Conservation (phyloP, 1,139 yeast species). For the Blastobotrys serpentis region DNA sequence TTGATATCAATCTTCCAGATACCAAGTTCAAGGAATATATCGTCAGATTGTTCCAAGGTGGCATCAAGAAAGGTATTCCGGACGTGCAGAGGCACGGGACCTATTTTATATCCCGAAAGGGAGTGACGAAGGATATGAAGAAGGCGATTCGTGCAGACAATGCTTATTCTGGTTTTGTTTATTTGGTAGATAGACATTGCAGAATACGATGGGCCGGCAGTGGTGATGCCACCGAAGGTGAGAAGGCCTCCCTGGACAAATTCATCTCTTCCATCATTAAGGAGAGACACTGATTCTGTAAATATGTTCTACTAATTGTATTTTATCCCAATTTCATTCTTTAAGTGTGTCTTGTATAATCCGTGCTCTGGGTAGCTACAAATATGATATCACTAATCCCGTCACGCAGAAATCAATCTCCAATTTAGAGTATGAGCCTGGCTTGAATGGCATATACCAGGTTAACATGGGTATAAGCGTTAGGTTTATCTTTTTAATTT, state of each 20-base stretch:
- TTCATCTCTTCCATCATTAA: conserved; percentile 42
- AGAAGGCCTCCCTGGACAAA: conserved; percentile 63
- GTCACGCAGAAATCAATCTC: no score
- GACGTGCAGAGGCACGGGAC: conserved; percentile 49
- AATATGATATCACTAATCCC: no score
- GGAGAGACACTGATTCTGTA: conserved; percentile 11
- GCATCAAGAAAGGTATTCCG: conserved; percentile 47
- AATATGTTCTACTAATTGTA: conserved; percentile 4
- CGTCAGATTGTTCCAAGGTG: conserved; percentile 47
- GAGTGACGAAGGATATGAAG: conserved; percentile 58
- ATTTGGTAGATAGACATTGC: conserved; percentile 69
- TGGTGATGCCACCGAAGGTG: conserved; percentile 71
- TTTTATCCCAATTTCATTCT: neutral
- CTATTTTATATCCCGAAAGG: conserved; percentile 64
- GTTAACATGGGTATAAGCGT: no score
- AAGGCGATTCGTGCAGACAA: conserved; percentile 67
- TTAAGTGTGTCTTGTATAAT: neutral
- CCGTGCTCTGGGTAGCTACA: no score
- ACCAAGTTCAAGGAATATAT: conserved; percentile 64
- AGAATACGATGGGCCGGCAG: conserved; percentile 90
- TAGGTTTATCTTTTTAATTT: no score
- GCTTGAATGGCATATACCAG: no score
- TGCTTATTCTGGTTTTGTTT: conserved; percentile 78
- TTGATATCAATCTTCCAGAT: conserved; percentile 74
- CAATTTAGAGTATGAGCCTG: no score